Evolutionary conservation across 2,329 filamentous ascomycete genomes (phyloP), one percentile per base, ranked within the genome.

Genomic region (Fusarium udum): DNA sequence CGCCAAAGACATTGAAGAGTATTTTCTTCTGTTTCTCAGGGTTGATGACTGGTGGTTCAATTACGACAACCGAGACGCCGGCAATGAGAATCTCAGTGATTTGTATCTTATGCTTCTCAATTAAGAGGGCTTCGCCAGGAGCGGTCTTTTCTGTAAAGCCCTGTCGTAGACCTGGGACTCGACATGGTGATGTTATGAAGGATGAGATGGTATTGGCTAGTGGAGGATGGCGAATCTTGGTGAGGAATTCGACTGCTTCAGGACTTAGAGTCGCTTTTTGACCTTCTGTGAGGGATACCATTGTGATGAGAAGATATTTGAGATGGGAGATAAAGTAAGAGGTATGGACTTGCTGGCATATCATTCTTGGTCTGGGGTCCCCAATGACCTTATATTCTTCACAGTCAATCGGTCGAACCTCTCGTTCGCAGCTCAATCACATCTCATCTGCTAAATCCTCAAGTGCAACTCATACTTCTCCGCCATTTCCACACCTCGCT

Each of bases 391-490:
- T 51, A 51, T 51, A 51, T 18, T 18, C 22, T 26, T 46, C 18
- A 45, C 8, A 20, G 12, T 10, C 2, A 46, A 5, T 14, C 18
- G 18, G 8, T 1, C 12, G 4, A 13, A 11, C 12, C 8, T 22
- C 8, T 22, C 18, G 28, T 28, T 8, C 1, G 12, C 11, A 14
- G 11, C 24, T 26, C 0, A 2, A 1, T 4, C 18, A 2, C 20
- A 7, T 3, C 5, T 32, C 22, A 3, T 3, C 0, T 7, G 6
- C 1, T 6, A 9, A 16, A 0, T 28, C 7, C 18, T 13, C 18
- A 16, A 28, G 0, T 4, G 0, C 6, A 22, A 3, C 0, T 13
- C 9, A n/a, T 13, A n/a, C 11, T 13, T 7, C 13, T 16, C 24
- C 24, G 9, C 18, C 49, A 15, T n/a, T 24, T 51, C 31, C 31